These are phyloP conservation scores for Macrocybe gigantea DNA, from an alignment of 768 basidiomycete species.

Conservation along the genomic window DNA sequence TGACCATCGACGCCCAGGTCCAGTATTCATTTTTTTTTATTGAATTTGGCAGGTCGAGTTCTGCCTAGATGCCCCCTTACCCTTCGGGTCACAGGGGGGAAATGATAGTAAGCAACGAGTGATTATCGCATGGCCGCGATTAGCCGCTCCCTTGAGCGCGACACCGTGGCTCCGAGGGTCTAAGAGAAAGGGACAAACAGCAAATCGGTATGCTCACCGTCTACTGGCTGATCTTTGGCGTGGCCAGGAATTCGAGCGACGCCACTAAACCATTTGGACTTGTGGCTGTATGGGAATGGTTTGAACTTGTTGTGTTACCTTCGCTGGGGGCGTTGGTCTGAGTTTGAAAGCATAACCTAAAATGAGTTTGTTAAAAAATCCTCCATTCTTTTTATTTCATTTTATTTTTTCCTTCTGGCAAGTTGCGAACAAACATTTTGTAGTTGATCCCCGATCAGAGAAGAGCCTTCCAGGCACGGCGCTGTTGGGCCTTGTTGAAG, in stretches of 20 bases:
- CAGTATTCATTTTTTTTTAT: no score
- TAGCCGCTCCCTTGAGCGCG: background rate
- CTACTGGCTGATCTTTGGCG: no score
- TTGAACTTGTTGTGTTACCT: constrained; percentile 4
- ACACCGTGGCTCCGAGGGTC: constrained; percentile 13
- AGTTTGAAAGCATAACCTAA: constrained; percentile 6
- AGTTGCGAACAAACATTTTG: constrained; percentile 27
- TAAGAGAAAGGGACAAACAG: background rate
- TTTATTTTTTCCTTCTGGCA: constrained; percentile 14
- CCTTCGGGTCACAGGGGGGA: no score
- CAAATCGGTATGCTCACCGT: no score
- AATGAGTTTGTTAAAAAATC: constrained; percentile 5
- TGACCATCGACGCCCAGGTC: no score
- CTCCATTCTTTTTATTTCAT: no score
- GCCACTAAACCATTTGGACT: constrained; percentile 33
- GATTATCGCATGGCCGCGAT: no score
- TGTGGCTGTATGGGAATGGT: background rate
- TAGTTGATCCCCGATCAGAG: constrained; percentile 62
- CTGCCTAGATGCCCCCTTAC: no score
- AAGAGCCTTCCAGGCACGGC: constrained; percentile 32
- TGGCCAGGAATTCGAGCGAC: constrained; percentile 5
- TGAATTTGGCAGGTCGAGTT: no score
- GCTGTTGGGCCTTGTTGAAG: constrained; percentile 1
- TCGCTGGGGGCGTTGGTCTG: constrained; percentile 17
- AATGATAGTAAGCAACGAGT: no score